Base-by-base conservation (phyloP, 1,284 basidiomycete genomes). In the Cutaneotrichosporon cyanovorans region DNA sequence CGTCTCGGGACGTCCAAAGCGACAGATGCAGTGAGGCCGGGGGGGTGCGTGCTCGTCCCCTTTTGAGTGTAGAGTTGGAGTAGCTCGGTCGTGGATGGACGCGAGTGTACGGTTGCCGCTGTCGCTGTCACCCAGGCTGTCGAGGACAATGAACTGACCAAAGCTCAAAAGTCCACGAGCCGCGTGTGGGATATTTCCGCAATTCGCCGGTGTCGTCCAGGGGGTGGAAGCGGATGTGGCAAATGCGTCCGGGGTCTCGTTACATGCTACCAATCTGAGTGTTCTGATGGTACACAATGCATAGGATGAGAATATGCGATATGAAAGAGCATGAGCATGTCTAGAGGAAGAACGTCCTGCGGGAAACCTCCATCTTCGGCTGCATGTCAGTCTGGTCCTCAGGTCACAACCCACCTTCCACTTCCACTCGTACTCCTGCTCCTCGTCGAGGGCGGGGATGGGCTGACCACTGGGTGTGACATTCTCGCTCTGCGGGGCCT, bases 341-440 rank as follows among this genome's bases (percentile, higher is more conserved):
- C 50, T 60, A 73, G 52, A 73, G 60, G 63, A 73, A 73, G 63
- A 73, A 73, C 2, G 70, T 73, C 37, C 69, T 50, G 48, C 72
- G 61, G 9, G 69, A 72, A 9, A 73, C 70, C 51, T 73, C 72
- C 67, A 73, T 72, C 62, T 73, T 73, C 35, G 72, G 70, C 72
- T 73, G 52, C 28, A 3, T 6, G 40, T 44, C 23, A 55, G 41
- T 8, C n/a, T 37, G n/a, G n/a, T 37, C 14, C 30, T 19, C 11
- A 10, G 12, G 14, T 22, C 16, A 28, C 47, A 0, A 50, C 70
- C 48, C 33, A 73, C 71, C 65, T 72, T 73, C 72, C 72, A 73
- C 57, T 73, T 73, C 72, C 72, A 73, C 55, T 73, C 71, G 44
- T 71, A 73, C 54, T 73, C 72, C 49, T 71, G 67, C 50, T 73